Conservation (phyloP, 345 rosid genomes). For the Chamaenerion angustifolium region DNA sequence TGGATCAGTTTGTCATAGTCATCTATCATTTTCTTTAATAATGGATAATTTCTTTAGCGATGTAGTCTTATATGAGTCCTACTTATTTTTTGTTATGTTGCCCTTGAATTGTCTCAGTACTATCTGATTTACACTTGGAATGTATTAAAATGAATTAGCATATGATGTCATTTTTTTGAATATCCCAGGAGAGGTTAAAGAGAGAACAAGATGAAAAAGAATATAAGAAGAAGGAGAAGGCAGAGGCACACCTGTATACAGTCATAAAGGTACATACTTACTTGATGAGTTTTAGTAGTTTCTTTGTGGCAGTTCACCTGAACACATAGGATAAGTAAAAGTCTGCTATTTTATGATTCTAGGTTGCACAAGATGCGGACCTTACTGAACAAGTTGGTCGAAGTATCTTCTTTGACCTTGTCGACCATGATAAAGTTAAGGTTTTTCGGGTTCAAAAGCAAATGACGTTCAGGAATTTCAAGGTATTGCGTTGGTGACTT, state of each 20-base stretch:
- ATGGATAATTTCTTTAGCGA: too few species aligned
- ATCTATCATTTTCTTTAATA: too few species aligned
- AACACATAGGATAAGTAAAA: not conserved
- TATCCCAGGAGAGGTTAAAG: constrained; percentile 68
- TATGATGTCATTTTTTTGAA: not conserved
- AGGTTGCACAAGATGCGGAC: constrained; percentile 94
- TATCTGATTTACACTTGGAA: not conserved
- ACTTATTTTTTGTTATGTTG: not conserved
- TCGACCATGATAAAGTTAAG: constrained; percentile 87
- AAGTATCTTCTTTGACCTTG: constrained; percentile 89
- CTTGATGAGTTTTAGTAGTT: not conserved
- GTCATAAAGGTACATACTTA: constrained; percentile 50
- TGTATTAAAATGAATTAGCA: not conserved
- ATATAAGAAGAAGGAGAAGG: constrained; percentile 75
- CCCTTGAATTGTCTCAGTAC: not conserved
- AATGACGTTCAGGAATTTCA: constrained; percentile 55
- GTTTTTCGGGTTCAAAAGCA: constrained; percentile 87
- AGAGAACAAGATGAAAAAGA: constrained; percentile 96
- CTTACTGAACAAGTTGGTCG: constrained; percentile 75
- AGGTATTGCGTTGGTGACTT: constrained; percentile 31
- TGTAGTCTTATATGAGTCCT: too few species aligned
- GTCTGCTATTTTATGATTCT: constrained; percentile 10
- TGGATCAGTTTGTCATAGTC: too few species aligned
- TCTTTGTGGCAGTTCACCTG: not conserved
- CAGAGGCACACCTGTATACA: constrained; percentile 84